Percentiles rank a stretch among this genome's conserved stretches.
Conservation (phyloP, 768 basidiomycete genomes). For the Lentinus brumalis region DNA sequence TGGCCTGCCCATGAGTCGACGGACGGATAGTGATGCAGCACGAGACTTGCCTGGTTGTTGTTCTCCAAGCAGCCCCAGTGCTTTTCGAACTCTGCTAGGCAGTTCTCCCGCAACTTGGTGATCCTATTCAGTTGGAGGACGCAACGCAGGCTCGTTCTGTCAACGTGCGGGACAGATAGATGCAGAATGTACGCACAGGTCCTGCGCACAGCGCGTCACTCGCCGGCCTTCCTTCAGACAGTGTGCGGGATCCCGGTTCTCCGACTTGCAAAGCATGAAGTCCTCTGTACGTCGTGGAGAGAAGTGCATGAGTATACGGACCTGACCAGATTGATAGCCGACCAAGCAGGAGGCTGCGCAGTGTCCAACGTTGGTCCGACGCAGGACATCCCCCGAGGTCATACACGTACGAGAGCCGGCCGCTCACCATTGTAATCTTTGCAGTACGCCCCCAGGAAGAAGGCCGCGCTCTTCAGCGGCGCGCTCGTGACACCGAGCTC, state of each 20-base stretch:
- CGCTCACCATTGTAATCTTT: slow-evolving; percentile 91
- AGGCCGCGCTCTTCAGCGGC: slow-evolving; percentile 93
- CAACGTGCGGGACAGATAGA: not conserved
- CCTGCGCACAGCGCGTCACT: slow-evolving; percentile 93
- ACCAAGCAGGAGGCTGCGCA: no score
- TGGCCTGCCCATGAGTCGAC: not conserved
- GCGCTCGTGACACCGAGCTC: slow-evolving; percentile 91
- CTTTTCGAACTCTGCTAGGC: slow-evolving; percentile 79
- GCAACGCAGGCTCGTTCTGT: not conserved
- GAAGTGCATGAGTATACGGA: not conserved
- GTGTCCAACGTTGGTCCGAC: not conserved
- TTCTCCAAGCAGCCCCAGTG: slow-evolving; percentile 95
- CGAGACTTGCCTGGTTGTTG: slow-evolving; percentile 82
- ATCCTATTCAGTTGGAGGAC: slow-evolving; percentile 58
- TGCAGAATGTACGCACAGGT: slow-evolving; percentile 68
- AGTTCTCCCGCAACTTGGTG: slow-evolving; percentile 90
- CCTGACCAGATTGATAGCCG: not conserved
- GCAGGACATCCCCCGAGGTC: no score
- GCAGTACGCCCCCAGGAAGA: slow-evolving; percentile 96
- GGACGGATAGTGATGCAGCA: no score
- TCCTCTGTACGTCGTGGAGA: slow-evolving; percentile 57
- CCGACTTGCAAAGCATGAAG: slow-evolving; percentile 97
- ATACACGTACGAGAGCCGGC: not conserved
- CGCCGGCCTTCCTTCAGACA: slow-evolving; percentile 95
- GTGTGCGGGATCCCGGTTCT: slow-evolving; percentile 86